Conservation (phyloP, 2,329 filamentous ascomycete genomes). For the Xylaria hypoxylon region DNA sequence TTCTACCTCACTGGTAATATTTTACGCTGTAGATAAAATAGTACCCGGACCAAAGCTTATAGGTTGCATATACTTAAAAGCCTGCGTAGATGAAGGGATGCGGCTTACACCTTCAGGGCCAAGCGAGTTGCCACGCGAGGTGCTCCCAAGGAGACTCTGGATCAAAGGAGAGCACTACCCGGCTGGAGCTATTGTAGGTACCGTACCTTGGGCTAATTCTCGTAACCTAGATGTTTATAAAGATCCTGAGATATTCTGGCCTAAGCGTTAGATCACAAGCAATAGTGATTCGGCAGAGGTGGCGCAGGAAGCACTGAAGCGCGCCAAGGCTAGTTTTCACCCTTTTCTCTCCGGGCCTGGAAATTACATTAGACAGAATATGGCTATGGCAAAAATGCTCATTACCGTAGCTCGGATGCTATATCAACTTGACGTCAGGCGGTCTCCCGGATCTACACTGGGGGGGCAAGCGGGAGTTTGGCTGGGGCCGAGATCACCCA, state of each 20-base stretch:
- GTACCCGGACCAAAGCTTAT: constrained; percentile 39
- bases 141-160: constrained; percentile 38
- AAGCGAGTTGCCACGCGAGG: constrained; percentile 41
- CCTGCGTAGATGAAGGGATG: constrained; percentile 47
- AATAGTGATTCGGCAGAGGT: too few species aligned
- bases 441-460: constrained; percentile 42
- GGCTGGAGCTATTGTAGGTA: constrained; percentile 42
- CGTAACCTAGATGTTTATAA: constrained; percentile 35
- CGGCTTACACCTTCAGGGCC: constrained; percentile 39
- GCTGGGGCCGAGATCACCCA: constrained; percentile 37
- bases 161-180: constrained; percentile 42
- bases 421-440: constrained; percentile 42
- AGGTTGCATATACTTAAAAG: constrained; percentile 40
- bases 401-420: constrained; percentile 42
- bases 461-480: constrained; percentile 27
- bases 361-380: constrained; percentile 38
- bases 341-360: constrained; percentile 38
- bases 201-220: constrained; percentile 31
- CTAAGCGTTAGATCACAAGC: constrained; percentile 46
- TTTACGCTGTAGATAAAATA: constrained; percentile 34
- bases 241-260: constrained; percentile 38
- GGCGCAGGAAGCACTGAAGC: constrained; percentile 5
- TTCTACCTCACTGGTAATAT: constrained; percentile 41
- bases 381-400: constrained; percentile 45
- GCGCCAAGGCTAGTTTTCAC: constrained; percentile 26